phyloP scores from a whole-genome alignment of 179 eudicot species.

The Sideroxylon spinosum region DNA sequence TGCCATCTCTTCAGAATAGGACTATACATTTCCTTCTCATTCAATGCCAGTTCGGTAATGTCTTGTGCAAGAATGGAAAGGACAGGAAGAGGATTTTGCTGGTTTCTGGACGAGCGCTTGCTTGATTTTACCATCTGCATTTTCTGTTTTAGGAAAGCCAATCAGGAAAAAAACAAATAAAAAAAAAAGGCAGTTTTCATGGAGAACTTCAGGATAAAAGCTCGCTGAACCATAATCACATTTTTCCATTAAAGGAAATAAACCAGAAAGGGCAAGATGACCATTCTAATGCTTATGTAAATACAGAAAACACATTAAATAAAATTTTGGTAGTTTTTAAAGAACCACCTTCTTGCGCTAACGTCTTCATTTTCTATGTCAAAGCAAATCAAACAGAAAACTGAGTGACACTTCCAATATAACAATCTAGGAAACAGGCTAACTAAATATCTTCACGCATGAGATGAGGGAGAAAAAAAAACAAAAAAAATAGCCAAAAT shows the following conservation, averaged over 20 bases:
- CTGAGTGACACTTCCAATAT: neutral
- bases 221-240: neutral
- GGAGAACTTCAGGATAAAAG: neutral
- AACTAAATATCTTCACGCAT: neutral
- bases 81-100: constrained; percentile 58
- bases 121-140: constrained; percentile 62
- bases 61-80: constrained; percentile 86
- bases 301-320: neutral
- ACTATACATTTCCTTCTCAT: constrained; percentile 81
- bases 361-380: neutral
- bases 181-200: neutral
- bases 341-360: neutral
- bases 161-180: constrained; percentile 7
- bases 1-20: constrained; percentile 80
- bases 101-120: constrained; percentile 55
- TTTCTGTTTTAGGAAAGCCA: constrained; percentile 50
- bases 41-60: constrained; percentile 68
- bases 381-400: neutral
- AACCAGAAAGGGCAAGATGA: neutral
- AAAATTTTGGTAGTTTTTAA: neutral
- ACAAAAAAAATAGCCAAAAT: neutral
- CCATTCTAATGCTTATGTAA: neutral
- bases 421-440: neutral
- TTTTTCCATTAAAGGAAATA: neutral
- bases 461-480: neutral